A percentile compares a stretch with the other conserved stretches of the same genome.
phyloP scores from a whole-genome alignment of 768 basidiomycete species.

The Suillus discolor region DNA sequence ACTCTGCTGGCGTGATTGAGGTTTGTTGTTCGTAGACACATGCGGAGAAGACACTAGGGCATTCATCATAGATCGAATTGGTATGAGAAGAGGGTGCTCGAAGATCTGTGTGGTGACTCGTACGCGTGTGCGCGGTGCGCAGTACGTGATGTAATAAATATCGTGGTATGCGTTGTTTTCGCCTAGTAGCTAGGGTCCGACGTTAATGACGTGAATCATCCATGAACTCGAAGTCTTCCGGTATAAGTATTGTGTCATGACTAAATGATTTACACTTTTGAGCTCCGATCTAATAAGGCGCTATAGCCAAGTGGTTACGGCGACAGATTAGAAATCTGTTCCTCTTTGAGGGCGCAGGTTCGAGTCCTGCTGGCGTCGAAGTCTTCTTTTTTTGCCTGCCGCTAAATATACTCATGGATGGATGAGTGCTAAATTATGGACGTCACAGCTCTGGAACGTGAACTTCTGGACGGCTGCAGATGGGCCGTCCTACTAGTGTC shows the following conservation, averaged over 20 bases:
- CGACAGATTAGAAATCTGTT: constrained; percentile 46
- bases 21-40: constrained; percentile 13
- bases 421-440: too few species aligned
- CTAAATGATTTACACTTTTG: too few species aligned
- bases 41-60: constrained; percentile 19
- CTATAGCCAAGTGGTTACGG: constrained; percentile 73
- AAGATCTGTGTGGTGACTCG: neutral
- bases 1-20: constrained; percentile 9
- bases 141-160: constrained; percentile 2
- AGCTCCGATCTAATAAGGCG: constrained; percentile 35
- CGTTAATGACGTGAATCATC: neutral
- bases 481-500: too few species aligned
- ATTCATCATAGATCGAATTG: constrained; percentile 12
- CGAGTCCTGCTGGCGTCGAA: constrained; percentile 47
- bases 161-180: neutral
- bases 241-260: neutral
- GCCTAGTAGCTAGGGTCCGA: neutral
- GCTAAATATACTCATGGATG: too few species aligned
- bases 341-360: constrained; percentile 44
- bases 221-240: neutral
- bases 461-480: too few species aligned
- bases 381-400: constrained; percentile 12
- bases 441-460: too few species aligned
- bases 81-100: neutral
- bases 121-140: neutral